phyloP scores from a whole-genome alignment of 108 stramenopile genomes.

The Cyclotella choctawhatcheeana region DNA sequence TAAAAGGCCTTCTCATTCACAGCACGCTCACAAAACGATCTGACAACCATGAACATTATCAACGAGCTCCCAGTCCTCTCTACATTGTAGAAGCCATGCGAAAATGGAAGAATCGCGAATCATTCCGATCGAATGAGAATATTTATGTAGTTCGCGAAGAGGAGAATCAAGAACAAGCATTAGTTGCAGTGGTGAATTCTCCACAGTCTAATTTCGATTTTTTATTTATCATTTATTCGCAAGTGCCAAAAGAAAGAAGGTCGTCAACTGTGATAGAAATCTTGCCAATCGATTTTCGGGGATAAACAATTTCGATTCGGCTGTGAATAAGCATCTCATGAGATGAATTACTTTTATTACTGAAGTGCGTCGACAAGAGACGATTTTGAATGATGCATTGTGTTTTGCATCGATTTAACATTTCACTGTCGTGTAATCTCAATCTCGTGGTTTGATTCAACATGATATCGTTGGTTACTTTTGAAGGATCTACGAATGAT shows the following conservation, averaged over 20 bases:
- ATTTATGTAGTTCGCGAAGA: background rate
- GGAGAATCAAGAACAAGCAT: conserved; percentile 3
- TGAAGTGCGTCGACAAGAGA: conserved; percentile 44
- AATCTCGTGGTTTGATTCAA: conserved; percentile 25
- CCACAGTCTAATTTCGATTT: conserved; percentile 4
- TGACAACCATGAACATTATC: conserved; percentile 11
- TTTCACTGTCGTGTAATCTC: background rate
- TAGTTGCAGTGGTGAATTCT: no score
- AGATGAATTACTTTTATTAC: conserved; percentile 37
- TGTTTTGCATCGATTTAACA: conserved; percentile 14
- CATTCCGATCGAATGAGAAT: conserved; percentile 9
- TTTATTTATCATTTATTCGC: conserved; percentile 42
- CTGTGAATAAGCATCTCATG: conserved; percentile 17
- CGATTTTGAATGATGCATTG: conserved; percentile 32
- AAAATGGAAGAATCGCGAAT: conserved; percentile 41
- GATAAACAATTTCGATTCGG: conserved; percentile 3
- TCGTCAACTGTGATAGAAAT: background rate
- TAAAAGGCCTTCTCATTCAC: no score
- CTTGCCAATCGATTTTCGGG: background rate
- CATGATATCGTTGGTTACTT: conserved; percentile 33
- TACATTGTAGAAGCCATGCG: conserved; percentile 41
- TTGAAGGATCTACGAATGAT: background rate
- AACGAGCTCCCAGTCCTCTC: conserved; percentile 5
- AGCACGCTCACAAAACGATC: no score
- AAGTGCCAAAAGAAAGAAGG: conserved; percentile 15